A percentile compares a stretch with the other conserved stretches of the same genome.
These are phyloP conservation scores for Bifiguratus adelaidae DNA, from an alignment of 192 early-diverging fungal genomes.

Conservation along the genomic window DNA sequence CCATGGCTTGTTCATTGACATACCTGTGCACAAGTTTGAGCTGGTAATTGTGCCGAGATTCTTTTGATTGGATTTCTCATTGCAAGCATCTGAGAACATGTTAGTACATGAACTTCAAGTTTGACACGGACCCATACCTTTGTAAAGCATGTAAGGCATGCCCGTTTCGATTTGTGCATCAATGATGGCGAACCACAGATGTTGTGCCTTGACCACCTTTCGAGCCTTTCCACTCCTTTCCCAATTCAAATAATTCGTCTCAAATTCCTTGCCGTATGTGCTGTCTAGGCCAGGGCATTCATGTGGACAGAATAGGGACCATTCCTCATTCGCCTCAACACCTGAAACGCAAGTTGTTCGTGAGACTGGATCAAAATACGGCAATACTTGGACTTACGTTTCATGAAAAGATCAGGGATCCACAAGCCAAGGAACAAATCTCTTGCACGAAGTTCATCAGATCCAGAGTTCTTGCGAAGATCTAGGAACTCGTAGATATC, in stretches of 20 bases:
- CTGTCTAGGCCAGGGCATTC: constrained; percentile 81
- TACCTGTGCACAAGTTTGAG: constrained; percentile 85
- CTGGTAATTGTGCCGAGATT: constrained; percentile 96
- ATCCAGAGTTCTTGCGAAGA: constrained; percentile 91
- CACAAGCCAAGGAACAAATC: constrained; percentile 95
- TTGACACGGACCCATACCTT: constrained; percentile 28
- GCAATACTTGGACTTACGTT: constrained; percentile 31
- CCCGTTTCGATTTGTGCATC: constrained; percentile 97
- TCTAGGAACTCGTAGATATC: constrained; percentile 96
- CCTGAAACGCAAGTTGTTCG: background rate
- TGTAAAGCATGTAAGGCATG: constrained; percentile 97
- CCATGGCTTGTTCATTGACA: background rate
- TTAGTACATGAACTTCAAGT: background rate
- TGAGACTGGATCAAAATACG: background rate
- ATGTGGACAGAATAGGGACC: constrained; percentile 91
- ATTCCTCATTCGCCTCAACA: constrained; percentile 80
- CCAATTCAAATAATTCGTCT: constrained; percentile 75
- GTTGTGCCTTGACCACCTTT: constrained; percentile 80
- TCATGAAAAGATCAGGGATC: constrained; percentile 96
- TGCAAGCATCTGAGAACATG: constrained; percentile 70
- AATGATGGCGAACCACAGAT: constrained; percentile 93
- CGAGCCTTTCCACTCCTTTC: constrained; percentile 72
- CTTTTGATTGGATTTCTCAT: constrained; percentile 96
- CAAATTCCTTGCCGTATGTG: constrained; percentile 84
- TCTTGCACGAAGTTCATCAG: constrained; percentile 90